Percentiles rank a stretch among this genome's conserved stretches.
These are phyloP conservation scores for Wallacemonas sp. DNA, from an alignment of 208 protist species.

Conservation along the genomic window DNA sequence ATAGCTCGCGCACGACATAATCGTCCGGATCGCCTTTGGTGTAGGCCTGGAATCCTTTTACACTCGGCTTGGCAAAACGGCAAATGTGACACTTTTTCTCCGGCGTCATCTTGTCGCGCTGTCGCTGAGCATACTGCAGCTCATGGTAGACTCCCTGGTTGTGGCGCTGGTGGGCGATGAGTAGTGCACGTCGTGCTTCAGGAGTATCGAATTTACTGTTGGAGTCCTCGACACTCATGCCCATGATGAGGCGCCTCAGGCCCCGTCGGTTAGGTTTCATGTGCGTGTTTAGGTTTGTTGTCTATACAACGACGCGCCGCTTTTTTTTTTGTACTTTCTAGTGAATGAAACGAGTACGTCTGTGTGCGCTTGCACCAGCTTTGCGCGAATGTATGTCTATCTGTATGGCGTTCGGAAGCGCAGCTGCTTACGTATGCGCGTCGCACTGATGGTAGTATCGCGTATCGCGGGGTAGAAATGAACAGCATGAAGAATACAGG, in stretches of 20 bases:
- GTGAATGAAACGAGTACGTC: too few species aligned
- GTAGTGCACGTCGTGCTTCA: slow-evolving; percentile 64
- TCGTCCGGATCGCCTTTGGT: slow-evolving; percentile 63
- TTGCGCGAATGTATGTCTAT: slow-evolving; percentile 10
- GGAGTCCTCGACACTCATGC: slow-evolving; percentile 87
- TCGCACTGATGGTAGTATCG: slow-evolving; percentile 8
- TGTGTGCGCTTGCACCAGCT: too few species aligned
- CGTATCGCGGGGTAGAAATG: slow-evolving; percentile 12
- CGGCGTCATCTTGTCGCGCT: slow-evolving; percentile 55
- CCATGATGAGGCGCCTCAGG: slow-evolving; percentile 69
- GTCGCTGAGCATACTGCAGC: slow-evolving; percentile 68
- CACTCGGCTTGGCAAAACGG: slow-evolving; percentile 75
- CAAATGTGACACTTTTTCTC: slow-evolving; percentile 75
- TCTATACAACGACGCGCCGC: too few species aligned
- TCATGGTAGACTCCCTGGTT: slow-evolving; percentile 85
- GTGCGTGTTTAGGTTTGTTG: not conserved
- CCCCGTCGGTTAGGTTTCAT: slow-evolving; percentile 32
- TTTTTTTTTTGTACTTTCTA: slow-evolving; percentile 1
- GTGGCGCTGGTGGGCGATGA: slow-evolving; percentile 75
- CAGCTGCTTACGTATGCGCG: not conserved
- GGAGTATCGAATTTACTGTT: slow-evolving; percentile 83
- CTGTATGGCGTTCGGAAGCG: not conserved
- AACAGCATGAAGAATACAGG: slow-evolving; percentile 7
- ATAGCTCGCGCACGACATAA: slow-evolving; percentile 78
- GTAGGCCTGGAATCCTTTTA: slow-evolving; percentile 82